These are phyloP conservation scores for Cyberlindnera maclurae DNA, from an alignment of 805 yeast species.

Conservation along the genomic window DNA sequence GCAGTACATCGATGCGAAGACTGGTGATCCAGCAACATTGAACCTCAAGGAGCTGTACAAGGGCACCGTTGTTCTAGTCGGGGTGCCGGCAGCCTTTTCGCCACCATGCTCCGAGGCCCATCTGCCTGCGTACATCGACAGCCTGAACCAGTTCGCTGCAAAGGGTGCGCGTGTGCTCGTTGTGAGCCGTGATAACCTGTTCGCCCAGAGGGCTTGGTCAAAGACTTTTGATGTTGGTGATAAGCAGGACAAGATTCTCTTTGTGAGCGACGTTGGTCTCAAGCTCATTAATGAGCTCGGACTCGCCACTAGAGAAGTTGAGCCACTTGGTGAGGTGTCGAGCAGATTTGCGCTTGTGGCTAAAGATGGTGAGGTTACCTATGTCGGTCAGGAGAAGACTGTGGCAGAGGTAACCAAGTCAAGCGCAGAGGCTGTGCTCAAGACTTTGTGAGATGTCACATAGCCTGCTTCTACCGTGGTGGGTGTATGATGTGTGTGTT, in stretches of 20 bases:
- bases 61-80: conserved; percentile 43
- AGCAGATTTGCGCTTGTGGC: conserved; percentile 65
- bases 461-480: neutral
- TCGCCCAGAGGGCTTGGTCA: conserved; percentile 62
- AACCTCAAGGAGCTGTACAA: conserved; percentile 21
- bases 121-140: conserved; percentile 46
- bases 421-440: conserved; percentile 27
- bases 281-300: conserved; percentile 43
- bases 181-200: conserved; percentile 61
- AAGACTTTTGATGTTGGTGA: conserved; percentile 26
- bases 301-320: conserved; percentile 44
- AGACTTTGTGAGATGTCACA: conserved; percentile 19
- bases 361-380: conserved; percentile 43
- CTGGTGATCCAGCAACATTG: conserved; percentile 24
- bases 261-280: conserved; percentile 59
- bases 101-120: conserved; percentile 70
- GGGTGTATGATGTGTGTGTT: neutral
- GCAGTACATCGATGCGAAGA: conserved; percentile 25
- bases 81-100: conserved; percentile 85
- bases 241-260: conserved; percentile 33
- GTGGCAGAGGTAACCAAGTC: conserved; percentile 31
- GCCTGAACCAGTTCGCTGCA: conserved; percentile 36
- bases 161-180: conserved; percentile 57
- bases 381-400: conserved; percentile 32
- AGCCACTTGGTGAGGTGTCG: conserved; percentile 41